phyloP scores from a whole-genome alignment of 768 basidiomycete genomes.

The Termitomyces sp. region DNA sequence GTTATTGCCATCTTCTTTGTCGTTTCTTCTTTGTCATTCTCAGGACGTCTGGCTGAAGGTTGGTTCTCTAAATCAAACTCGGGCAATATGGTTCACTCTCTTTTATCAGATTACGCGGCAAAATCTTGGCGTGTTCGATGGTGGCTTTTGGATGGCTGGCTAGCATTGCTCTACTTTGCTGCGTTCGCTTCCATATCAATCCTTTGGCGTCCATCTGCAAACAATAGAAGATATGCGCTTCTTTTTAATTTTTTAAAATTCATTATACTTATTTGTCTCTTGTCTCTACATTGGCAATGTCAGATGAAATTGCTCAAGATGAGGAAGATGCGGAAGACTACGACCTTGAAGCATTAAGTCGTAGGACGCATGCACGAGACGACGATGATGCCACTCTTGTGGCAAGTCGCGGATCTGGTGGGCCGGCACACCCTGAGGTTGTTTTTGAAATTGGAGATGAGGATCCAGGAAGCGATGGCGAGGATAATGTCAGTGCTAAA shows the following conservation, averaged over 20 bases:
- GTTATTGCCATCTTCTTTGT: conserved; percentile 89
- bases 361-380: conserved; percentile 42
- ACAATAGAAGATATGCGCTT: conserved; percentile 75
- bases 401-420: conserved; percentile 42
- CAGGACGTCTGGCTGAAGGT: conserved; percentile 90
- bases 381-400: conserved; percentile 72
- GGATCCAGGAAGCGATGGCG: conserved; percentile 60
- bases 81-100: not conserved
- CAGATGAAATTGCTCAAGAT: conserved; percentile 93
- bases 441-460: conserved; percentile 92
- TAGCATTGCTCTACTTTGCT: conserved; percentile 80
- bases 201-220: conserved; percentile 89
- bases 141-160: conserved; percentile 96
- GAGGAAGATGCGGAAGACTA: conserved; percentile 93
- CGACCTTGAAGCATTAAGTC: conserved; percentile 72
- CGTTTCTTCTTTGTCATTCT: conserved; percentile 87
- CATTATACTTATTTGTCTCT: conserved; percentile 16
- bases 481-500: conserved; percentile 46
- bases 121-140: conserved; percentile 87
- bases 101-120: conserved; percentile 73
- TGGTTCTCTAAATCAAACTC: conserved; percentile 9
- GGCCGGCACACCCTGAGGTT: conserved; percentile 55
- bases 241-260: conserved; percentile 8
- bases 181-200: conserved; percentile 80
- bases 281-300: conserved; percentile 79